phyloP scores from a whole-genome alignment of 495 filamentous ascomycete species.

The Bacidia gigantensis region DNA sequence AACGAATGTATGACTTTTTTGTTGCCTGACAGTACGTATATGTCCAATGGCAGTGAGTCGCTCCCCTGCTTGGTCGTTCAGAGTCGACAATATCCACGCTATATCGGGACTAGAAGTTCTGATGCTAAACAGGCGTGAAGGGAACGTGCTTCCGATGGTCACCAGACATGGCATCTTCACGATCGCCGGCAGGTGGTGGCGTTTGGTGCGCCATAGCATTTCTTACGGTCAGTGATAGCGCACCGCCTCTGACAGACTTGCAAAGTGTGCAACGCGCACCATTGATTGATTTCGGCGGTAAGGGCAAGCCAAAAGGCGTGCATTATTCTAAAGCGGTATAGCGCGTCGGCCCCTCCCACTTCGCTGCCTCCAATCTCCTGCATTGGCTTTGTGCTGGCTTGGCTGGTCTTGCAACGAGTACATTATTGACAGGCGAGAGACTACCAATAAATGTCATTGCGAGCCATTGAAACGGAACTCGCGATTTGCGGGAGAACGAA shows the following conservation, averaged over 20 bases:
- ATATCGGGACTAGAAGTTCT: conserved; percentile 12
- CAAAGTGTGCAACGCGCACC: too few relatives aligned
- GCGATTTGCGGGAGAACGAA: too few relatives aligned
- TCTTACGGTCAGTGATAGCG: background rate
- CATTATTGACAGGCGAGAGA: too few relatives aligned
- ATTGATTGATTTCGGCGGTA: too few relatives aligned
- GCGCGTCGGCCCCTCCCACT: background rate
- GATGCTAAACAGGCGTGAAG: background rate
- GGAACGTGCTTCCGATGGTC: background rate
- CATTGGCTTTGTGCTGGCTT: too few relatives aligned
- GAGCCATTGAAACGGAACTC: too few relatives aligned
- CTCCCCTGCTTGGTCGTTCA: conserved; percentile 10
- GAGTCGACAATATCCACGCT: conserved; percentile 8
- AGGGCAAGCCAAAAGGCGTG: background rate
- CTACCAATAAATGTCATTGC: too few relatives aligned
- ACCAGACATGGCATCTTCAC: background rate
- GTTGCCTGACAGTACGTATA: conserved; percentile 71
- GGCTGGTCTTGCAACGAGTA: too few relatives aligned
- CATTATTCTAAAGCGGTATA: background rate
- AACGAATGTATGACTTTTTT: conserved; percentile 72
- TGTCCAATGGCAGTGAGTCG: conserved; percentile 56
- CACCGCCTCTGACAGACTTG: too few relatives aligned
- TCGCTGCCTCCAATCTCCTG: background rate
- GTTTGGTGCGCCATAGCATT: conserved; percentile 10
- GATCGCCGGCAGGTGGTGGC: background rate